phyloP scores from a whole-genome alignment of 306 rosid genomes.

The Alnus glutinosa region DNA sequence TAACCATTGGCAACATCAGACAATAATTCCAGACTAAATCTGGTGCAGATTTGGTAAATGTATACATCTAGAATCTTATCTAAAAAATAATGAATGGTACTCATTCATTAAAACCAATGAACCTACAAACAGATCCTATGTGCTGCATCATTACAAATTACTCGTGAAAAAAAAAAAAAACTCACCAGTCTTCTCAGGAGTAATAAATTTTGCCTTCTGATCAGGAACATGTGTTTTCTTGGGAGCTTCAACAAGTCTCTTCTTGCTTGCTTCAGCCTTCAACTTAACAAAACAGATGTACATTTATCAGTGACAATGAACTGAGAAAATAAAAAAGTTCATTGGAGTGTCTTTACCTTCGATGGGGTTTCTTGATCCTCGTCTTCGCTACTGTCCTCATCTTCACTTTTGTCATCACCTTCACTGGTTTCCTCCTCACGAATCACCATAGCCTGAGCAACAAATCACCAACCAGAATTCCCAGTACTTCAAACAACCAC shows the following conservation, averaged over 20 bases:
- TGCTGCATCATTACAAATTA: background rate
- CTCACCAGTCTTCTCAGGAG: conserved; percentile 65
- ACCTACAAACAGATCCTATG: background rate
- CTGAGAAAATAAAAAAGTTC: background rate
- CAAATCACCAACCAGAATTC: conserved; percentile 4
- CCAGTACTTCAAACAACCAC: background rate
- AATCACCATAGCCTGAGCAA: conserved; percentile 32
- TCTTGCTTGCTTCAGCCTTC: conserved; percentile 50
- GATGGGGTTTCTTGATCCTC: conserved; percentile 52
- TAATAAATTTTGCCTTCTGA: conserved; percentile 65
- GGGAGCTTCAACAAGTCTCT: conserved; percentile 45
- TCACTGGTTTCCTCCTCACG: conserved; percentile 30
- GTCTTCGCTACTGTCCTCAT: conserved; percentile 39
- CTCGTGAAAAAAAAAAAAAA: conserved; percentile 7
- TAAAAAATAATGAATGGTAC: background rate
- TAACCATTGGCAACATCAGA: background rate
- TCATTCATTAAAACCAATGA: background rate
- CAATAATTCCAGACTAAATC: background rate
- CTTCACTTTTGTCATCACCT: conserved; percentile 26
- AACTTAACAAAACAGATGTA: background rate
- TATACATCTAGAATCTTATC: background rate
- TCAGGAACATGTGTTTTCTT: conserved; percentile 40
- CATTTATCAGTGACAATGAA: conserved; percentile 1
- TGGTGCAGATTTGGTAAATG: background rate
- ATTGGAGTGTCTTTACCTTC: conserved; percentile 40